phyloP scores from a whole-genome alignment of 352 stramenopile species.

The Aphanomyces euteiches region DNA sequence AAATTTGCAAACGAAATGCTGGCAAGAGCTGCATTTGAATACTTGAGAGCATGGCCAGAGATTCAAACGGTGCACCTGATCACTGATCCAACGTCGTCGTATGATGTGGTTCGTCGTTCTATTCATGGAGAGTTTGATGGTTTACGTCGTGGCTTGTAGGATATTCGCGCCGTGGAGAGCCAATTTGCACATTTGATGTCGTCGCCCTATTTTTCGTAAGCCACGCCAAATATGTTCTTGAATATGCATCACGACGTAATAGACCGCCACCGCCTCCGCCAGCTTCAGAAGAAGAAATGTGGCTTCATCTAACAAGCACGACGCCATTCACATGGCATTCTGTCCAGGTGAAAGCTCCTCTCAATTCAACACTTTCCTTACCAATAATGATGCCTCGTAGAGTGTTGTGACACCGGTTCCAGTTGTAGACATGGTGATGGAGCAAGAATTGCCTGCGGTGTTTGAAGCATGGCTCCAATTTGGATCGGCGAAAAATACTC shows the following conservation, averaged over 20 bases:
- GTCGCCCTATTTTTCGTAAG: slow-evolving; percentile 15
- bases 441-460: background rate
- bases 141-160: slow-evolving; percentile 29
- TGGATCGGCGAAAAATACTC: slow-evolving; percentile 3
- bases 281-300: slow-evolving; percentile 3
- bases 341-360: slow-evolving; percentile 1
- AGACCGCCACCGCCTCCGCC: background rate
- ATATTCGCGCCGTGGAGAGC: slow-evolving; percentile 67
- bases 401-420: slow-evolving; percentile 5
- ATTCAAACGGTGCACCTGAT: slow-evolving; percentile 69
- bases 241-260: background rate
- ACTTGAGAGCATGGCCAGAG: slow-evolving; percentile 46
- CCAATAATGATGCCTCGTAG: background rate
- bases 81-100: slow-evolving; percentile 54
- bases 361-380: background rate
- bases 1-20: slow-evolving; percentile 61
- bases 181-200: slow-evolving; percentile 78
- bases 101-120: slow-evolving; percentile 35
- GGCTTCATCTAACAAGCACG: slow-evolving; percentile 9
- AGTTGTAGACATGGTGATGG: slow-evolving; percentile 8
- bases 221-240: background rate
- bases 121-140: background rate
- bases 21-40: slow-evolving; percentile 49
- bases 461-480: slow-evolving; percentile 11
- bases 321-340: slow-evolving; percentile 1